Percentiles rank a stretch among this genome's conserved stretches.
These are phyloP conservation scores for Apostasia shenzhenica DNA, from an alignment of 106 monocot genomes.

Conservation along the genomic window DNA sequence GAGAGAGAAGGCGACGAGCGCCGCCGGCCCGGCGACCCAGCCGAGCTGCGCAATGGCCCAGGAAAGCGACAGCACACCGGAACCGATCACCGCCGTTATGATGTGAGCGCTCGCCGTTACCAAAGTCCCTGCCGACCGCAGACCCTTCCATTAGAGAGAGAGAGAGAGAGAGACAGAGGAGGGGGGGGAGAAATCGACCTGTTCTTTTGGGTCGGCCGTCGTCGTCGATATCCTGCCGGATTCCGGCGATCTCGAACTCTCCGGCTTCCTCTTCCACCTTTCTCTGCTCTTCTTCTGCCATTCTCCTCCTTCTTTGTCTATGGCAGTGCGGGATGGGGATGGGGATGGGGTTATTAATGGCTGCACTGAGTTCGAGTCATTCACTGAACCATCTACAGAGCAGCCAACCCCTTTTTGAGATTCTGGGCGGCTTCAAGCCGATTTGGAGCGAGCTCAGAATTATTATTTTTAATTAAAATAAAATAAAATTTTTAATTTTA, in stretches of 20 bases:
- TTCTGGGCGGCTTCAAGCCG: too few species aligned
- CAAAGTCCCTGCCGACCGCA: constrained; percentile 14
- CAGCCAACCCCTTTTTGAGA: too few species aligned
- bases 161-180: not conserved
- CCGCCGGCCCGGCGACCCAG: constrained; percentile 14
- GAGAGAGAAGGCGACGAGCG: constrained; percentile 15
- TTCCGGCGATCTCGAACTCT: not conserved
- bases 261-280: not conserved
- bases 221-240: constrained; percentile 9
- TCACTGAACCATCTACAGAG: too few species aligned
- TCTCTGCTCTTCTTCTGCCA: not conserved
- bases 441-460: too few species aligned
- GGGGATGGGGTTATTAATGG: not conserved
- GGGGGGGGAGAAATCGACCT: not conserved
- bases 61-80: constrained; percentile 18
- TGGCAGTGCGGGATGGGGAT: not conserved
- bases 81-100: constrained; percentile 34
- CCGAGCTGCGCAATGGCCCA: constrained; percentile 27
- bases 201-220: constrained; percentile 14
- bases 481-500: too few species aligned
- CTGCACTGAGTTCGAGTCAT: too few species aligned
- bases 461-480: too few species aligned
- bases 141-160: not conserved
- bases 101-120: constrained; percentile 29
- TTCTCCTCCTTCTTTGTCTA: not conserved